Conservation (phyloP, 768 basidiomycete species). For the Mycena pura region DNA sequence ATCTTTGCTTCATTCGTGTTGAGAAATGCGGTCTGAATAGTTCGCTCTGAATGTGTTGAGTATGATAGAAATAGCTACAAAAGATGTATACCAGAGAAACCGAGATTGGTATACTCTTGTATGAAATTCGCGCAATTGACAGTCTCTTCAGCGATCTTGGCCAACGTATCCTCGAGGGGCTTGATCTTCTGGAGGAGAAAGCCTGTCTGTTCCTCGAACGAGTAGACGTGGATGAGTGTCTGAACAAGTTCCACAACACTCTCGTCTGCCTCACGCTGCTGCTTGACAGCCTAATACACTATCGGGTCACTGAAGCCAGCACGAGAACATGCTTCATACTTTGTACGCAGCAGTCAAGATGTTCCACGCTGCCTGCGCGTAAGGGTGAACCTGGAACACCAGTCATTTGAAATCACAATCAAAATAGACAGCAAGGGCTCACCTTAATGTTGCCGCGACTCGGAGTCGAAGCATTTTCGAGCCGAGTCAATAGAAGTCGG, state of each 20-base stretch:
- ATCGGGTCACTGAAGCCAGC: too few relatives aligned
- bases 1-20: too few relatives aligned
- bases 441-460: too few relatives aligned
- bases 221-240: constrained; percentile 38
- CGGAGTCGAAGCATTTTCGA: too few relatives aligned
- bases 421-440: too few relatives aligned
- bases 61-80: not conserved
- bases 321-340: too few relatives aligned
- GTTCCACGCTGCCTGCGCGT: not conserved
- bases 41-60: not conserved
- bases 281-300: constrained; percentile 39
- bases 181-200: constrained; percentile 36
- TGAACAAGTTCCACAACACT: constrained; percentile 32
- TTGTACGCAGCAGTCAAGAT: too few relatives aligned
- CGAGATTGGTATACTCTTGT: constrained; percentile 41
- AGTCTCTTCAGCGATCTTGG: constrained; percentile 37
- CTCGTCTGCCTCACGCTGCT: constrained; percentile 34
- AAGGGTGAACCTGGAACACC: constrained; percentile 2
- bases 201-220: constrained; percentile 37
- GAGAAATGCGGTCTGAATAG: not conserved
- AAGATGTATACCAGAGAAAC: constrained; percentile 39
- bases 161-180: constrained; percentile 35
- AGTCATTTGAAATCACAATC: too few relatives aligned
- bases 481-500: too few relatives aligned
- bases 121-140: constrained; percentile 45